Base-by-base conservation (phyloP, 1,284 basidiomycete species). In the Moesziomyces sp. region DNA sequence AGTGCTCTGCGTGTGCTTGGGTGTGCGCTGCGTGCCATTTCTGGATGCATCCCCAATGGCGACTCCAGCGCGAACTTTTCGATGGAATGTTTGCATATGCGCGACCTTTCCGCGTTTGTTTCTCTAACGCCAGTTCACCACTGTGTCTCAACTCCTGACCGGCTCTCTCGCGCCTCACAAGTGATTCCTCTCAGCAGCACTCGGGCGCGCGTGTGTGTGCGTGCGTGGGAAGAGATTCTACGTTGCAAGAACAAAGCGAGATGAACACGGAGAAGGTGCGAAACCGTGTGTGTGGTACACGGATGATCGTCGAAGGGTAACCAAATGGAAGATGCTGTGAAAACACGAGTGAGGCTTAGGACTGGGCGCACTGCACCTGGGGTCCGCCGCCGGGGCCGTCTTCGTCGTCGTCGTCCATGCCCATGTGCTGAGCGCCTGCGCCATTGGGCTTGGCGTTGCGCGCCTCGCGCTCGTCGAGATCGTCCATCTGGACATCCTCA, bases 401-500 rank as follows among this genome's bases (percentile, higher is more conserved):
- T n/a, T 90, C 89, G 47, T 87, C 87, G 76, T 94, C 93, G 83
- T 96, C 93, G 53, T 83, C 74, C 92, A 94, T 94, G 46, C 88
- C 87, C 71, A 85, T 80, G 80, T 87, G 84, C 54, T 87, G 85
- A 48, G 85, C 86, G 79, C 86, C 52, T 34, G 30, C 30, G 52
- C 69, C 55, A 58, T 71, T 70, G 47, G 76, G 47, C 54, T 60
- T 62, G 40, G 79, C 87, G 44, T 84, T 83, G 61, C 89, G 85
- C 65, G 87, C 89, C 81, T 93, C 89, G 74, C 92, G 89, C 74
- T 91, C 90, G 83, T 94, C 92, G 14, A 91, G 89, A 79, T 96
- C 92, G 67, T 91, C 89, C 72, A 98, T 87, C 54, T 90, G 88
- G 46, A 93, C 94, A 83, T 98, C 94, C 83, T 99, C 97, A 13